phyloP scores from a whole-genome alignment of 768 basidiomycete species.

The Podaxis sp. region DNA sequence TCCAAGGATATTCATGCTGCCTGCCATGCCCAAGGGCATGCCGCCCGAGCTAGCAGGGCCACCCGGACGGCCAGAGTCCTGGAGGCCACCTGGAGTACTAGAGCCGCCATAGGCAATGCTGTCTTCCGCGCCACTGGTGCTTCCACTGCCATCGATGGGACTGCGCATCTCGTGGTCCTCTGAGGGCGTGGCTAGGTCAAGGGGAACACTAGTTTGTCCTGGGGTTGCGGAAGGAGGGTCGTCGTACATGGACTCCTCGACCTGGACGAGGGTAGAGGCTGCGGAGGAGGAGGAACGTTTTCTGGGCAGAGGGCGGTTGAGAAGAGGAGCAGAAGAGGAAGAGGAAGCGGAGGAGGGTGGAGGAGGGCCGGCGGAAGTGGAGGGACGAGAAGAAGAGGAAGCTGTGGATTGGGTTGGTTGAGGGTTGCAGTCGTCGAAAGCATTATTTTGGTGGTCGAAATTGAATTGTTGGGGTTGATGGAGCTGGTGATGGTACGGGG shows the following conservation, averaged over 20 bases:
- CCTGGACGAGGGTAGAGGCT: slow-evolving; percentile 32
- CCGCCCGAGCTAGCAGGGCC: slow-evolving; percentile 6
- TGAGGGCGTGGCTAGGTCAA: slow-evolving; percentile 33
- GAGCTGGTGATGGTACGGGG: slow-evolving; percentile 35
- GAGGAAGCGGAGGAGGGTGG: slow-evolving; percentile 11
- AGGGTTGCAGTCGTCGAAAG: slow-evolving; percentile 23
- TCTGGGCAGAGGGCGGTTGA: slow-evolving; percentile 53
- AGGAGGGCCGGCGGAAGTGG: slow-evolving; percentile 21
- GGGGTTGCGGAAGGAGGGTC: slow-evolving; percentile 18
- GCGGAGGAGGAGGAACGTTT: slow-evolving; percentile 64
- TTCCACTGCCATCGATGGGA: slow-evolving; percentile 46
- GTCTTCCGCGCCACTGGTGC: slow-evolving; percentile 42
- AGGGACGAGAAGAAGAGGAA: slow-evolving; percentile 17
- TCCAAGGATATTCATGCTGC: slow-evolving; percentile 52
- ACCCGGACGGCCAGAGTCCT: slow-evolving; percentile 14
- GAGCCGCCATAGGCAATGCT: slow-evolving; percentile 13
- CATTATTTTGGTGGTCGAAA: slow-evolving; percentile 36
- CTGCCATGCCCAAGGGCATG: slow-evolving; percentile 21
- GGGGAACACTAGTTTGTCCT: slow-evolving; percentile 32
- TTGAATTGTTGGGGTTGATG: slow-evolving; percentile 44
- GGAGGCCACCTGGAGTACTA: slow-evolving; percentile 11
- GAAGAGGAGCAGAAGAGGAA: slow-evolving; percentile 40
- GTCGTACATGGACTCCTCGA: slow-evolving; percentile 39
- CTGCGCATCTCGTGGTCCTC: slow-evolving; percentile 58
- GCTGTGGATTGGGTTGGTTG: slow-evolving; percentile 19